A percentile compares a stretch with the other conserved stretches of the same genome.
Conservation (phyloP, 225 moss, liverwort and hornwort genomes). For the Asterella californica region DNA sequence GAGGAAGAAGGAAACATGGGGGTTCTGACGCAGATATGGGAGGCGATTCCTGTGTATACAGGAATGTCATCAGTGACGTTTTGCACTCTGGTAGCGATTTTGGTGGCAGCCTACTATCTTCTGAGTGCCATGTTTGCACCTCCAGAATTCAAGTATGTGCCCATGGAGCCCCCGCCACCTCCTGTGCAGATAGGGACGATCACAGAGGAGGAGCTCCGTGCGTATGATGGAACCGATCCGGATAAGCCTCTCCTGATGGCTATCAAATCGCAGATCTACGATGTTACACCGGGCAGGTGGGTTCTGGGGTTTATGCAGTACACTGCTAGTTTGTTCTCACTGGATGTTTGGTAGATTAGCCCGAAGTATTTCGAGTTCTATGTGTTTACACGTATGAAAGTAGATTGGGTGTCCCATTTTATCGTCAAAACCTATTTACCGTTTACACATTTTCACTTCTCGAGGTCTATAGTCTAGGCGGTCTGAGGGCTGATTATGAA, state of each 20-base stretch:
- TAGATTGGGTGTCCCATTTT: neutral
- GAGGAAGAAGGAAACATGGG: slow-evolving; percentile 26
- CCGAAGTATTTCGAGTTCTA: neutral
- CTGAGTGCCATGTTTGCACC: slow-evolving; percentile 37
- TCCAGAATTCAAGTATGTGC: slow-evolving; percentile 39
- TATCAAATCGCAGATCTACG: slow-evolving; percentile 45
- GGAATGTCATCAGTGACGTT: slow-evolving; percentile 41
- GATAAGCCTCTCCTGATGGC: slow-evolving; percentile 53
- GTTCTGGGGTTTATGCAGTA: neutral
- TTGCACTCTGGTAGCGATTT: slow-evolving; percentile 40
- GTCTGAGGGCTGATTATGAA: neutral
- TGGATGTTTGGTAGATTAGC: neutral
- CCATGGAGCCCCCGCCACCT: slow-evolving; percentile 36
- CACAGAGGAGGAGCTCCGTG: slow-evolving; percentile 38
- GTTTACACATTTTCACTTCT: neutral
- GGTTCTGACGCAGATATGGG: slow-evolving; percentile 35
- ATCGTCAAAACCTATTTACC: neutral
- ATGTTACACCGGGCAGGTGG: slow-evolving; percentile 44
- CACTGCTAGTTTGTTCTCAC: neutral
- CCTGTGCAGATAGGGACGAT: slow-evolving; percentile 46
- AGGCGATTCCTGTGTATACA: slow-evolving; percentile 47
- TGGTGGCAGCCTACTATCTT: slow-evolving; percentile 43
- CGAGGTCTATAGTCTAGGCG: neutral
- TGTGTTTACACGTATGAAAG: neutral
- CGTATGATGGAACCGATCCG: slow-evolving; percentile 38